phyloP scores from a whole-genome alignment of 1,284 basidiomycete genomes.

The Tilletia horrida region DNA sequence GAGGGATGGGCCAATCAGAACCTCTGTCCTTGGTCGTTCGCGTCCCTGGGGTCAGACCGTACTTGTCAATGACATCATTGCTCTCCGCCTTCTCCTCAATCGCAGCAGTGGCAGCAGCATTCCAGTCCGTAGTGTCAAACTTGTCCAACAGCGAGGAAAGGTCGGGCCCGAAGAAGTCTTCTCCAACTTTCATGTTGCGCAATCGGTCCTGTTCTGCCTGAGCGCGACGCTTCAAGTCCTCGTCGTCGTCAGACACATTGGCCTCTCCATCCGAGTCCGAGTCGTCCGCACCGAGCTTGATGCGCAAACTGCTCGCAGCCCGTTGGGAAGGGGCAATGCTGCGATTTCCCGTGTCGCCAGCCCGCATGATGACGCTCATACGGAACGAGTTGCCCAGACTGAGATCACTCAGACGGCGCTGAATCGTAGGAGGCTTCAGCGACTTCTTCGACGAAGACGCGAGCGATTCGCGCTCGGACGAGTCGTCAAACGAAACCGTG shows the following conservation, averaged over 20 bases:
- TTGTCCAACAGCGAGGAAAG: slow-evolving; percentile 36
- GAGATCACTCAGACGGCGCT: slow-evolving; percentile 38
- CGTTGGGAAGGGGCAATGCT: slow-evolving; percentile 20
- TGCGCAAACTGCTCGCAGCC: slow-evolving; percentile 8
- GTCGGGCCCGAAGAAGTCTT: slow-evolving; percentile 48
- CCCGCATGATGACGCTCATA: slow-evolving; percentile 35
- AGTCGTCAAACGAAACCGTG: slow-evolving; percentile 15
- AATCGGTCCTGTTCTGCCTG: slow-evolving; percentile 46
- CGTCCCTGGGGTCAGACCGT: background rate
- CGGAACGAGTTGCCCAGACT: slow-evolving; percentile 44
- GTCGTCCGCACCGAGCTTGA: slow-evolving; percentile 29
- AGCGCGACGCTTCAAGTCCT: slow-evolving; percentile 35
- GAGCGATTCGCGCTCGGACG: background rate
- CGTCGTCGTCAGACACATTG: slow-evolving; percentile 30
- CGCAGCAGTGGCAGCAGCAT: slow-evolving; percentile 24
- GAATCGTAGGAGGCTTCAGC: slow-evolving; percentile 27
- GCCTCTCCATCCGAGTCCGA: slow-evolving; percentile 33
- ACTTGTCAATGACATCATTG: slow-evolving; percentile 21
- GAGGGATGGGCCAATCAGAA: too few relatives aligned
- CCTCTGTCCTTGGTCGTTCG: too few relatives aligned
- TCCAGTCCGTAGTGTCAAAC: slow-evolving; percentile 33
- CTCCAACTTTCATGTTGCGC: slow-evolving; percentile 46
- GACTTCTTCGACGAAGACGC: slow-evolving; percentile 2
- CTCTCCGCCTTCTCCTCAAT: slow-evolving; percentile 16
- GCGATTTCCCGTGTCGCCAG: background rate